Percentiles rank a stretch among this genome's conserved stretches.
Conservation (phyloP, 2,329 filamentous ascomycete genomes). For the Pseudogymnoascus sp. region DNA sequence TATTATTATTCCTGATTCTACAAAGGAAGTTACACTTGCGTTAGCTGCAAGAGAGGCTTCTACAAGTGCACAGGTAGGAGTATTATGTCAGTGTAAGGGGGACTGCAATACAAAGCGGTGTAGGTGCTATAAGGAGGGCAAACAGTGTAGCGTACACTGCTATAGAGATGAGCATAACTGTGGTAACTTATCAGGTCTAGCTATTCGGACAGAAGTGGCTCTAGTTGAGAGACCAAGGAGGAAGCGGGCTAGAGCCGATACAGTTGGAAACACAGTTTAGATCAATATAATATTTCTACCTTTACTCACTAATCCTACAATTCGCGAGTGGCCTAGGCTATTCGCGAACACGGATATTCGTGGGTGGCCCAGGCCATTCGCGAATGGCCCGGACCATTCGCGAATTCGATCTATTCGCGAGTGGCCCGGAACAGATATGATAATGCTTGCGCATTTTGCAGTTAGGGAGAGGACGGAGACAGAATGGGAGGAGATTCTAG, state of each 20-base stretch:
- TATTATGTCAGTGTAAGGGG: neutral
- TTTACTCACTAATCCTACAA: neutral
- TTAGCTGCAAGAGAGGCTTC: neutral
- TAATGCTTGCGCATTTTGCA: too few species aligned
- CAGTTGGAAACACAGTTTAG: neutral
- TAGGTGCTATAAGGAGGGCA: neutral
- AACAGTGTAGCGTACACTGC: neutral
- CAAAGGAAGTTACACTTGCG: neutral
- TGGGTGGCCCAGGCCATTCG: too few species aligned
- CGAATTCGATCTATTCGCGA: too few species aligned
- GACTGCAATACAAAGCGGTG: neutral
- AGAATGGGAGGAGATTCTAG: too few species aligned
- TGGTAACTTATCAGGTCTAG: neutral
- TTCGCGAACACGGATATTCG: too few species aligned
- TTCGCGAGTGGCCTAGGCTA: neutral
- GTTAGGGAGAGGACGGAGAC: too few species aligned
- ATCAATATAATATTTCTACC: neutral
- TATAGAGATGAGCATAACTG: neutral
- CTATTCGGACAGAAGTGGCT: neutral
- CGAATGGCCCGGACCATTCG: too few species aligned
- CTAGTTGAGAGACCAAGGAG: neutral
- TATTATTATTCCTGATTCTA: neutral
- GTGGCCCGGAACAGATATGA: too few species aligned
- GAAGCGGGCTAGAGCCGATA: neutral
- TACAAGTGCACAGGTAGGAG: neutral